Percentiles rank a stretch among this genome's conserved stretches.
Evolutionary conservation across 2,329 filamentous ascomycete genomes (phyloP).

Genomic region (Xylaria sp.): DNA sequence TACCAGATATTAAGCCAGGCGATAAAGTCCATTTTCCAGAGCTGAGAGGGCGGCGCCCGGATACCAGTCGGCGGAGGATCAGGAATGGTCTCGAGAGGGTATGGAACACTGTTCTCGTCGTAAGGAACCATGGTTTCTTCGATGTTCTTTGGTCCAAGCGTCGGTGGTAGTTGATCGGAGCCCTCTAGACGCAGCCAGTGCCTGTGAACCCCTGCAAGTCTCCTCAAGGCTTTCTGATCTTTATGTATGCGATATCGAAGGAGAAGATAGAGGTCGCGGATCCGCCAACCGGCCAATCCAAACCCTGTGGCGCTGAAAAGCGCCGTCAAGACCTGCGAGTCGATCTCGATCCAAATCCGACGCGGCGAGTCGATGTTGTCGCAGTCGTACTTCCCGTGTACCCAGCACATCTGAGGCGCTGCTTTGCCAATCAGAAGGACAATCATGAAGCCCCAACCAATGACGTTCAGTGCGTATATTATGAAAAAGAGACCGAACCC

Average conservation of each 20-base stretch:
- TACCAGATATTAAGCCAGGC: slow-evolving; percentile 84
- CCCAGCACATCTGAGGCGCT: slow-evolving; percentile 75
- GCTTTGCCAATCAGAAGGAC: slow-evolving; percentile 85
- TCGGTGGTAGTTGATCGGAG: slow-evolving; percentile 67
- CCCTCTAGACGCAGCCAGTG: slow-evolving; percentile 80
- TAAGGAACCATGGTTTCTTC: slow-evolving; percentile 54
- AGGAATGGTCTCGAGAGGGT: slow-evolving; percentile 71
- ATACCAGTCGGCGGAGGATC: slow-evolving; percentile 76
- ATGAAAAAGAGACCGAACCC: slow-evolving; percentile 81
- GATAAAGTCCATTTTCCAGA: slow-evolving; percentile 84
- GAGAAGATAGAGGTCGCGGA: slow-evolving; percentile 81
- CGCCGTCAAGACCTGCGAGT: slow-evolving; percentile 84
- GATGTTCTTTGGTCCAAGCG: slow-evolving; percentile 65
- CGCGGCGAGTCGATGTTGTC: slow-evolving; percentile 79
- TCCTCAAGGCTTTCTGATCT: slow-evolving; percentile 68
- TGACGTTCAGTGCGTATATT: slow-evolving; percentile 82
- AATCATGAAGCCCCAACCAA: slow-evolving; percentile 92
- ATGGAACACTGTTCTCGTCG: slow-evolving; percentile 65
- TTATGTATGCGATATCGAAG: slow-evolving; percentile 69
- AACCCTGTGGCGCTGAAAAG: slow-evolving; percentile 91
- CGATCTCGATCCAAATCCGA: slow-evolving; percentile 86
- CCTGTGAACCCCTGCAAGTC: slow-evolving; percentile 78
- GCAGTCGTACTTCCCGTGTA: slow-evolving; percentile 64
- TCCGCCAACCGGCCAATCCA: slow-evolving; percentile 85
- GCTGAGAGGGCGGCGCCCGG: slow-evolving; percentile 72